Conservation (phyloP, 768 basidiomycete genomes). For the Tricholoma bakamatsutake region DNA sequence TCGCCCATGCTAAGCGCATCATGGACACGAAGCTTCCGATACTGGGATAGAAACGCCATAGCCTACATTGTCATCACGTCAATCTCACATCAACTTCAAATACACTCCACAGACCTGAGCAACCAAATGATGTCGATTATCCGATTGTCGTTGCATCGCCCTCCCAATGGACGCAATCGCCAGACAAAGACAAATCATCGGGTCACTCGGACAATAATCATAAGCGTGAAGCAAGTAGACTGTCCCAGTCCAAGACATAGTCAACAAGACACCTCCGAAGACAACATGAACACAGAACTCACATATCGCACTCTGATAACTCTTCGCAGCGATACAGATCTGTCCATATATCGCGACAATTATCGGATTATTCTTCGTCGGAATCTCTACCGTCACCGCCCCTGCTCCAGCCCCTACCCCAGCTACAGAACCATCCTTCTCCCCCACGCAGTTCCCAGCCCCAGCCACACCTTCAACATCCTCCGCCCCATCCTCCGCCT, state of each 20-base stretch:
- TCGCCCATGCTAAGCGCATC: conserved; percentile 50
- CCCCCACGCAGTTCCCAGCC: conserved; percentile 1
- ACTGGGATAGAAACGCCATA: conserved; percentile 79
- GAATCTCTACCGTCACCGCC: conserved; percentile 31
- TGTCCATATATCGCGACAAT: conserved; percentile 76
- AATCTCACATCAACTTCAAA: not conserved
- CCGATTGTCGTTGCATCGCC: conserved; percentile 89
- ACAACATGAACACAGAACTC: conserved; percentile 22
- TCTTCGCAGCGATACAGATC: conserved; percentile 76
- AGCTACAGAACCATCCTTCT: conserved; percentile 4
- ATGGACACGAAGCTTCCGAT: conserved; percentile 56
- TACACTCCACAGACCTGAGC: conserved; percentile 40
- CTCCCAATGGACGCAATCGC: conserved; percentile 84
- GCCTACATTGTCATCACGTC: conserved; percentile 38
- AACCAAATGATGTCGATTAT: conserved; percentile 89
- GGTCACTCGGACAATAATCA: conserved; percentile 78
- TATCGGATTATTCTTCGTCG: conserved; percentile 68
- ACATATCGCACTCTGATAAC: conserved; percentile 92
- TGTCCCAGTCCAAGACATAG: conserved; percentile 42
- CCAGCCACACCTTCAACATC: conserved; percentile 18
- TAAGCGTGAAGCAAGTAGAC: conserved; percentile 89
- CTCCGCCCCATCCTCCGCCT: conserved; percentile 36
- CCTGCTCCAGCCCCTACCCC: not conserved
- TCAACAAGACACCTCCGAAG: not conserved
- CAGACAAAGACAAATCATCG: conserved; percentile 77